Base-by-base conservation (phyloP, 2,329 filamentous ascomycete genomes). In the Penicillium sumatraense region DNA sequence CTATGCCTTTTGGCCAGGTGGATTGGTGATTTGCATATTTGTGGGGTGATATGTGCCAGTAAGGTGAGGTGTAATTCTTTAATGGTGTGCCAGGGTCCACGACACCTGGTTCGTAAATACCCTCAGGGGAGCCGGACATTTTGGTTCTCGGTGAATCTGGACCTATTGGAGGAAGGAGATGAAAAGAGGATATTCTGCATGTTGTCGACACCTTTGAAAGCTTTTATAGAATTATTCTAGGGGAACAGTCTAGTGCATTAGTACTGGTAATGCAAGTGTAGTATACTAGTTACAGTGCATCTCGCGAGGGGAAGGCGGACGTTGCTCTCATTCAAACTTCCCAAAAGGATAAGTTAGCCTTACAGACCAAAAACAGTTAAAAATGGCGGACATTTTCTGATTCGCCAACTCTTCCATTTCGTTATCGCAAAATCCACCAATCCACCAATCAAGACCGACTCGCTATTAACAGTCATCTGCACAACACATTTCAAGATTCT, bases 71-170 rank as follows among this genome's bases (percentile, higher is more conserved):
- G 16, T 14, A 48, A 7, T 33, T 48, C 1, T 9, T 13, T 3
- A 48, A 14, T 20, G 45, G 45, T 10, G 33, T 26, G 7, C 26
- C 10, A 14, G 45, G 45, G 11, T 48, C 45, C 6, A 36, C 23
- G 10, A 48, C 14, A 11, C 45, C 45, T 9, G 29, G 31, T 23
- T 36, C 45, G 20, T 48, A 48, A 20, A 48, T 36, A 3, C 29
- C 45, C 6, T 48, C 45, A 9, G 45, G 45, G 14, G 45, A 48
- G 9, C 31, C 33, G 24, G 45, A 48, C 45, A 48, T 48, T n/a
- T 5, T 23, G 21, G n/a, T n/a, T n/a, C n/a, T n/a, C n/a, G n/a
- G n/a, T n/a, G n/a, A n/a, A n/a, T n/a, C n/a, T n/a, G n/a, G n/a
- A n/a, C n/a, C n/a, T n/a, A n/a, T 4, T n/a, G 21, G 11, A 21